Base-by-base conservation (phyloP, 805 yeast genomes). In the Ogataea corticis region DNA sequence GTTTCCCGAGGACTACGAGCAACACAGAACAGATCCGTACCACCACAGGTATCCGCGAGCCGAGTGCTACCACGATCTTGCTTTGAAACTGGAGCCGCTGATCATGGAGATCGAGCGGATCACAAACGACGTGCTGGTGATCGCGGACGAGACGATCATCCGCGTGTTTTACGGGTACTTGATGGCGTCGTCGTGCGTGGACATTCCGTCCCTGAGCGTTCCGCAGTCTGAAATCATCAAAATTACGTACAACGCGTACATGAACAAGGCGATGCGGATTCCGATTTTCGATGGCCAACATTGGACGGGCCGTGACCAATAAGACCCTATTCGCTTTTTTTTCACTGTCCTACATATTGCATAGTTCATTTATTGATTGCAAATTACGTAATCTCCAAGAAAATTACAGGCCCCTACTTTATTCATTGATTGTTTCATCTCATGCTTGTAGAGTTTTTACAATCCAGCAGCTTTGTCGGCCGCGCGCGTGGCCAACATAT, bases 31-130 rank as follows among this genome's bases (percentile, higher is more conserved):
- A 48, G 97, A 92, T 63, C 97, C 97, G 2, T 94, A 94, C 61
- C 97, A 94, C 66, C 92, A 85, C 62, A 74, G 99, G 48, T 94
- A 79, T 62, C 87, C 96, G 2, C 75, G 98, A 40, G 89, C 96
- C 0, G 99, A 94, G 68, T 87, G 95, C 41, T 94, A 90, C 62
- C 99, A 94, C 66, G 99, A 94, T 66, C 75, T 94, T 46, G 98
- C 99, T 0, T 85, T 94, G 30, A 82, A 96, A 56, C 78, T 94
- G 69, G 99, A 94, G 67, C 96, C 98, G 0, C 72, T 94, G 44
- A 80, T 94, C 49, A 74, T 94, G 62, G 98, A 94, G 65, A 84
- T 94, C 82, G 99, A 94, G 65, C 78, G 97, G 55, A 83, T 86
- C 78, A 79, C 87, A 42, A 87, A 89, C 16, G 97, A 90, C 62